Base-by-base conservation (phyloP, 495 filamentous ascomycete genomes). In the Penicillium ucsense region DNA sequence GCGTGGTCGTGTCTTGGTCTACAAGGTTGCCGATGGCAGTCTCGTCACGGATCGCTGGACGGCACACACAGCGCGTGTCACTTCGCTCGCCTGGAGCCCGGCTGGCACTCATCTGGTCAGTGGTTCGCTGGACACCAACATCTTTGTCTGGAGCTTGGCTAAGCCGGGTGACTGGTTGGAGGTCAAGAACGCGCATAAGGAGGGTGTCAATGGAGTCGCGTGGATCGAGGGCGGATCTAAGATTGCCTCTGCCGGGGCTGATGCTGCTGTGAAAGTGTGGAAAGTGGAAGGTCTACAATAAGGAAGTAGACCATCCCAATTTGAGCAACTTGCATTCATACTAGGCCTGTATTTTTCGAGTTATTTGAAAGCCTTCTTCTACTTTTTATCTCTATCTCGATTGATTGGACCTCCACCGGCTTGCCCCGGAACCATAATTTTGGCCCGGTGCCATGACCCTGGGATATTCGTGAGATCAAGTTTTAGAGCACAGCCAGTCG, bases 251-350 rank as follows among this genome's bases (percentile, higher is more conserved):
- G 78, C 77, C 29, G 92, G 92, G 8, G 87, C 83, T 2, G 92
- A 98, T 76, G 89, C 87, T 38, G 81, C 86, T 0, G 77, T 97
- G 27, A 98, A 95, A 76, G 74, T 89, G 38, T 97, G 92, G 92
- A 76, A 72, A 50, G 81, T 95, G 3, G 75, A 82, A 53, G 80
- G 80, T 1, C 50, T 85, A 55, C 64, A 75, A 68, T 84, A 43
- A 46, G 37, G 8, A 20, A 7, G 10, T 10, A 7, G 34, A 20
- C 20, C 20, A 20, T 20, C 20, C 20, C 20, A 20, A 20, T 20
- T 20, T 20, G 20, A 20, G 20, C 20, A 2, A 20, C 20, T 20
- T 20, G 20, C 20, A 20, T 20, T 20, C 20, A 20, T 20, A 20
- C 20, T 20, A 20, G 20, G 20, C 20, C 20, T 20, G 20, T 20